These are phyloP conservation scores for Skeletonema menzelii DNA, from an alignment of 108 stramenopile species.

Conservation along the genomic window DNA sequence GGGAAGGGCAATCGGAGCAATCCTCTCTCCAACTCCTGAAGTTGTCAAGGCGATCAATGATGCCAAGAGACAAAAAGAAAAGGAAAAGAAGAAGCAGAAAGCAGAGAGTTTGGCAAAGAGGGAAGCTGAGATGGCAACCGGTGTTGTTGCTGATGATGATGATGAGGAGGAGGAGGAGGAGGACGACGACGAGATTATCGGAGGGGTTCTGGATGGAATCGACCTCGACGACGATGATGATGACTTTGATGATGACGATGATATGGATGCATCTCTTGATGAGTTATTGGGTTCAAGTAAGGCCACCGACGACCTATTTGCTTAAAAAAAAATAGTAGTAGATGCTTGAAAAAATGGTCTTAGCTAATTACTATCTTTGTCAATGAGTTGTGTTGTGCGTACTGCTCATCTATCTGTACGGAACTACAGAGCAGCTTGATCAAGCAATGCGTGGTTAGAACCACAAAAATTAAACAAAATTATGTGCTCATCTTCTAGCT, in stretches of 20 bases:
- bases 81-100: constrained; percentile 74
- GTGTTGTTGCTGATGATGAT: constrained; percentile 11
- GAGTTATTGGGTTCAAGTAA: constrained; percentile 68
- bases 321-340: constrained; percentile 39
- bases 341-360: not conserved
- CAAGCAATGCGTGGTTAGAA: no score
- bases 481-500: not conserved
- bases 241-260: constrained; percentile 61
- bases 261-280: constrained; percentile 73
- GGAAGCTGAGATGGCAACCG: constrained; percentile 18
- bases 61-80: constrained; percentile 65
- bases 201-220: constrained; percentile 55
- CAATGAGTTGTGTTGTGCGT: not conserved
- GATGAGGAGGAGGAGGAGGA: constrained; percentile 24
- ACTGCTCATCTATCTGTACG: not conserved
- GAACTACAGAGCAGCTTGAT: no score
- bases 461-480: not conserved
- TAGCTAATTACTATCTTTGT: not conserved
- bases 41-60: constrained; percentile 80
- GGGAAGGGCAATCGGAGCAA: constrained; percentile 68
- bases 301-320: constrained; percentile 78
- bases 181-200: constrained; percentile 43
- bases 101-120: constrained; percentile 38
- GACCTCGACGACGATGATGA: constrained; percentile 45
- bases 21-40: constrained; percentile 75